These are phyloP conservation scores for Viridothelium virens DNA, from an alignment of 495 filamentous ascomycete genomes.

Conservation along the genomic window DNA sequence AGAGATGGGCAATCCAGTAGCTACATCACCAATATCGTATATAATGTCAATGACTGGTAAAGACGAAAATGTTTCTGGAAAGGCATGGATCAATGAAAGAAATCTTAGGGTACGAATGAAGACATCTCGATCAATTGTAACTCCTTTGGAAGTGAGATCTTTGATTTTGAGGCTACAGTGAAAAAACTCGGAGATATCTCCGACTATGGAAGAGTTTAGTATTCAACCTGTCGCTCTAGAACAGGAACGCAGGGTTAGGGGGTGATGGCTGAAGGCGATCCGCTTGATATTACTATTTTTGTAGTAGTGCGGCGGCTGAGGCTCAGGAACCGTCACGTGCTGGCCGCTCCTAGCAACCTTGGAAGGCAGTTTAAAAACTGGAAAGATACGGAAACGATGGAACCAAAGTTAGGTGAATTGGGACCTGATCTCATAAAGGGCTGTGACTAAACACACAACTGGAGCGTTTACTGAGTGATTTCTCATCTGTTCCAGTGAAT, in stretches of 20 bases:
- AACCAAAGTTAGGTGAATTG: no score
- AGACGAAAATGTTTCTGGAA: neutral
- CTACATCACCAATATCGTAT: no score
- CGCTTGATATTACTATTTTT: neutral
- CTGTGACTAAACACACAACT: no score
- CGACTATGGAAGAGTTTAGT: neutral
- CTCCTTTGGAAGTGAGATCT: neutral
- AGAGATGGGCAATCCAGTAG: no score
- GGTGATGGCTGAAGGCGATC: neutral
- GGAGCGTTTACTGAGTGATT: no score
- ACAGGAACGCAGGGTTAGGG: neutral
- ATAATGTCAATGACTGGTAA: no score
- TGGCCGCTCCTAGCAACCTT: no score
- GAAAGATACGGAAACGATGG: no score
- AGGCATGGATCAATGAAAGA: neutral
- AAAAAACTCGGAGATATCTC: neutral
- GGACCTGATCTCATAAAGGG: no score
- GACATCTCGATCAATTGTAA: neutral
- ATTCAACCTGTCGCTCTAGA: neutral
- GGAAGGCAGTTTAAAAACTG: no score
- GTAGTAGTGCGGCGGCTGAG: neutral
- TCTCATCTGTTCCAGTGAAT: no score
- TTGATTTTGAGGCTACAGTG: neutral
- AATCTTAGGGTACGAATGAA: neutral
- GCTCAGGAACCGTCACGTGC: neutral